Conservation (phyloP, 2,329 filamentous ascomycete species). For the Stagonosporopsis vannaccii region DNA sequence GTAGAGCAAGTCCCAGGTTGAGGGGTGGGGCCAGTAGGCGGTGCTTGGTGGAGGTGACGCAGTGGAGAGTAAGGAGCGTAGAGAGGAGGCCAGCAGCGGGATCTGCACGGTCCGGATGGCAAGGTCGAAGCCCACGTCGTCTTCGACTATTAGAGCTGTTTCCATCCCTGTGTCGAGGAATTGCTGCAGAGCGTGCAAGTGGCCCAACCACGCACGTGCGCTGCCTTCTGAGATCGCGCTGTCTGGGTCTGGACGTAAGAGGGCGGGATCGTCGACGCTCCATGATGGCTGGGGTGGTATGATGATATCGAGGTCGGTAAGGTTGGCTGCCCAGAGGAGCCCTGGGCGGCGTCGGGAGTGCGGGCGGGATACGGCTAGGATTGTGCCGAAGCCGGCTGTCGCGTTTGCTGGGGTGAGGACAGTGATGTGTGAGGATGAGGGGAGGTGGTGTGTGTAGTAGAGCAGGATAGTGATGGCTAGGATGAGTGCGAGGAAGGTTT, state of each 20-base stretch:
- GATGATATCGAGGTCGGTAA: conserved; percentile 48
- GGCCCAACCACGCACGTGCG: background rate
- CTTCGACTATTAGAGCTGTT: conserved; percentile 40
- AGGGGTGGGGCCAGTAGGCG: background rate
- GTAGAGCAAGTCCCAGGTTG: conserved; percentile 49
- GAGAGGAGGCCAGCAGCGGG: conserved; percentile 21
- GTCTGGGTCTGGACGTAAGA: conserved; percentile 21
- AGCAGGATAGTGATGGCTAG: background rate
- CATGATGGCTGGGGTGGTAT: conserved; percentile 50
- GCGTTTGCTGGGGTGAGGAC: conserved; percentile 17
- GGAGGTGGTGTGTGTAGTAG: background rate
- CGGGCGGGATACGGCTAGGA: conserved; percentile 49
- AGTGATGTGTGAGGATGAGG: background rate
- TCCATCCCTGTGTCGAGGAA: conserved; percentile 27
- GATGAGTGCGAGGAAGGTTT: background rate
- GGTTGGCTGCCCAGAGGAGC: conserved; percentile 48
- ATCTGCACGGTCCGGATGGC: conserved; percentile 27
- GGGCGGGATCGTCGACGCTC: conserved; percentile 44
- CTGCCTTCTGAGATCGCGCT: background rate
- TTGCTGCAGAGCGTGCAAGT: background rate
- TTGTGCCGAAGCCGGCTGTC: conserved; percentile 43
- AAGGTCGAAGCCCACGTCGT: conserved; percentile 39
- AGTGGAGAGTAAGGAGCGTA: background rate
- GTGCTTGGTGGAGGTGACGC: background rate
- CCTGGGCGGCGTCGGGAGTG: conserved; percentile 44